Base-by-base conservation (phyloP, 768 basidiomycete species). In the Auriscalpium vulgare region DNA sequence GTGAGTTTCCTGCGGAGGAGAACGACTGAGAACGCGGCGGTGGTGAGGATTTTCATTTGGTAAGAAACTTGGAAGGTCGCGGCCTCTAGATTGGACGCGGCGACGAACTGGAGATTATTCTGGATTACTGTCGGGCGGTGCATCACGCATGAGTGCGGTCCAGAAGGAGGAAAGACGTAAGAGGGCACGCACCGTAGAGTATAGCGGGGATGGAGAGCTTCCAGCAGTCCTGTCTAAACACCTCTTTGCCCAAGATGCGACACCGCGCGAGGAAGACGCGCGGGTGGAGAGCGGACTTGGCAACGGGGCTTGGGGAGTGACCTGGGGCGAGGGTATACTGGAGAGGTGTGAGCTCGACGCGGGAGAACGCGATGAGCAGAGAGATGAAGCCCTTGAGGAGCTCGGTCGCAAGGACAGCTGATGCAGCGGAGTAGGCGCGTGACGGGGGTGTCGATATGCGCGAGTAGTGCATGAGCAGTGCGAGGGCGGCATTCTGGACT, bases 51-150 rank as follows among this genome's bases (percentile, higher is more conserved):
- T 72, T 95, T 95, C 93, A 95, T 95, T 69, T 95, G 93, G 71
- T 95, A 95, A 46, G 85, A 91, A 67, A 95, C 93, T 71, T 97
- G 95, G 72, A 98, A 98, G 14, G 94, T 97, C 19, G 95, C 94
- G 14, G 91, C 93, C 62, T 93, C 87, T 58, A 98, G 76, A 70
- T 98, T 97, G 45, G 89, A 87, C 6, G 90, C 91, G 37, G 95
- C 95, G 53, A 95, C 86, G 70, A 92, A 97, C 71, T 97, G 95
- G 37, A 98, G 77, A 75, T 92, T 92, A 75, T 95, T 95, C 76
- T 97, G 91, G 58, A 95, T 83, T 67, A 93, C 89, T 83, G 65
- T 21, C 21, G 37, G 8, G 44, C 19, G 16, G 36, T n/a, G 57
- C 29, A 43, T 38, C 17, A 14, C 52, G 66, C 54, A 63, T 40